These are phyloP conservation scores for Acer negundo DNA, from an alignment of 345 rosid genomes.

Conservation along the genomic window DNA sequence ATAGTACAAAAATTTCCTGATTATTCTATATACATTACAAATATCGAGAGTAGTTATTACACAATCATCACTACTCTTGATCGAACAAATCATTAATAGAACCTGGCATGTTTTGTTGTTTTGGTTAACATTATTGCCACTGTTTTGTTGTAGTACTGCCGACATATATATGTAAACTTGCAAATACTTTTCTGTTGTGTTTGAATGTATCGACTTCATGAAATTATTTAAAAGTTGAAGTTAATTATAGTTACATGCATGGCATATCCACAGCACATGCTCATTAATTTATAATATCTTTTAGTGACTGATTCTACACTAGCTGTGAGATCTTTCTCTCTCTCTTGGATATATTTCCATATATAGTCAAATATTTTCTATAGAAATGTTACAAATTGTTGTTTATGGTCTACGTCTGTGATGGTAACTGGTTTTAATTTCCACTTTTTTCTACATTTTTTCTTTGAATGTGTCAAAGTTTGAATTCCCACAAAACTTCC, in stretches of 20 bases:
- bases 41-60: neutral
- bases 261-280: too few relatives aligned
- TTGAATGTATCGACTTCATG: neutral
- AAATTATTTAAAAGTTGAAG: neutral
- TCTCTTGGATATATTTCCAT: neutral
- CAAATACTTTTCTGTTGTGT: neutral
- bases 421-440: neutral
- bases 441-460: neutral
- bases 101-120: neutral
- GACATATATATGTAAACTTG: neutral
- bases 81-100: neutral
- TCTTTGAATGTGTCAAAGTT: conserved; percentile 14
- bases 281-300: neutral
- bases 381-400: too few relatives aligned
- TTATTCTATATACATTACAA: neutral
- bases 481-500: conserved; percentile 24
- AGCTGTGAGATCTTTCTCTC: neutral
- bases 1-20: neutral
- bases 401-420: neutral
- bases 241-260: neutral
- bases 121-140: neutral
- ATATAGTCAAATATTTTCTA: too few relatives aligned
- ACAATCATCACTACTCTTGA: neutral
- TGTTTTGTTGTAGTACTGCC: neutral
- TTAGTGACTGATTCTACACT: neutral